Evolutionary conservation across 306 rosid species (phyloP).

Genomic region (Erythrophleum fordii): DNA sequence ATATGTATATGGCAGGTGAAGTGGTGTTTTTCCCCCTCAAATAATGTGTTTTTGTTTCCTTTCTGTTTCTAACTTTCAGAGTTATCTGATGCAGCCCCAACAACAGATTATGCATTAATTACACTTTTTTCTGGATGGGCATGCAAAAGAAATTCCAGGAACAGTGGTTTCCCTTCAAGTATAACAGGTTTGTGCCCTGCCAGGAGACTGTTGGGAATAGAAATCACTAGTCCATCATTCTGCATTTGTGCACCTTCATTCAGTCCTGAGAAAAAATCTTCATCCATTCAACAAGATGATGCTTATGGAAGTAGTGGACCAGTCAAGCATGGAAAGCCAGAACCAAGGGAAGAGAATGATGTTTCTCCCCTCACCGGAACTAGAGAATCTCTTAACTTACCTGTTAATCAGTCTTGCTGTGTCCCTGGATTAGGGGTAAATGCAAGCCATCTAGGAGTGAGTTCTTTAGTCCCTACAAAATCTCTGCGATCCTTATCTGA

Average conservation of each 20-base stretch:
- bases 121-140: slow-evolving; percentile 84
- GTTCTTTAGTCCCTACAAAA: slow-evolving; percentile 54
- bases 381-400: slow-evolving; percentile 35
- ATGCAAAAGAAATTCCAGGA: slow-evolving; percentile 63
- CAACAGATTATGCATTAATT: slow-evolving; percentile 65
- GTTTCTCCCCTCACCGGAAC: slow-evolving; percentile 29
- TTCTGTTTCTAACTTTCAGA: slow-evolving; percentile 19
- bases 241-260: slow-evolving; percentile 47
- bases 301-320: slow-evolving; percentile 38
- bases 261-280: slow-evolving; percentile 30
- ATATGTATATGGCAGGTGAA: slow-evolving; percentile 73
- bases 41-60: not conserved
- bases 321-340: slow-evolving; percentile 31
- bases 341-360: slow-evolving; percentile 43
- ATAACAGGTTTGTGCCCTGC: slow-evolving; percentile 56
- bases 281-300: slow-evolving; percentile 35
- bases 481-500: slow-evolving; percentile 67
- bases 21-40: not conserved
- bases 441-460: slow-evolving; percentile 56
- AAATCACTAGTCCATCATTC: slow-evolving; percentile 41
- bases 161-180: slow-evolving; percentile 59
- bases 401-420: slow-evolving; percentile 60
- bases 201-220: slow-evolving; percentile 45
- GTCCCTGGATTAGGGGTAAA: slow-evolving; percentile 78
- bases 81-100: slow-evolving; percentile 65